Evolutionary conservation across 139 green algal genomes (phyloP), one percentile per base, ranked within the genome.

Genomic region (Chlamydomonas urium): DNA sequence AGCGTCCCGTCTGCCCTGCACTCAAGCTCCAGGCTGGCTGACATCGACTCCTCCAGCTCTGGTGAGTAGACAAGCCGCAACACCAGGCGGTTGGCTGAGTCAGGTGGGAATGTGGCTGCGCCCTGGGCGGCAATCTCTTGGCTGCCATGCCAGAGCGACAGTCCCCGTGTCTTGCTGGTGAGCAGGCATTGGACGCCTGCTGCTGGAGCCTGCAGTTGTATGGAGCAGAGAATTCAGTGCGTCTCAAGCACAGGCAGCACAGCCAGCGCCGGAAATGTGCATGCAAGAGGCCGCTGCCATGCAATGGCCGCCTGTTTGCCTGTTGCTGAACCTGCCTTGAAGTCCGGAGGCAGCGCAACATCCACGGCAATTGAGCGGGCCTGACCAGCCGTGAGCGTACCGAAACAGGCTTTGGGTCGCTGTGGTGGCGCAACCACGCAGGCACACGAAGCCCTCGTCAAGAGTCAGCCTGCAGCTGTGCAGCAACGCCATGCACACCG

Each of bases 381-480:
- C 33, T 67, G 31, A 45, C 60, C 60, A 38, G 29, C 60, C 5
- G 42, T 45, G 5, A 67, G 32, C 19, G 21, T 47, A 10, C 60
- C 60, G 10, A 67, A 67, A 42, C 19, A 26, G 60, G 29, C 60
- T 21, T 67, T 67, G 60, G 60, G 60, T 42, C 60, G n/a, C 60
- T 67, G 42, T 53, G 42, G 42, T n/a, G n/a, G 29, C 53, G 26
- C 6, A 63, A 33, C 21, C 53, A 31, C 6, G 10, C 29, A 63
- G 19, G 53, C 26, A 33, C 21, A 56, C 17, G 45, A 56, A 56
- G 17, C 21, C 45, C 17, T n/a, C n/a, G n/a, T n/a, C n/a, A n/a
- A n/a, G n/a, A n/a, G n/a, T n/a, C n/a, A 56, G 45, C 17, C 17
- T 56, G 17, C 21, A 56, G 17, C 17, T 17, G 45, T 56, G 45